Base-by-base conservation (phyloP, 1,284 basidiomycete species). In the Schizophyllum commune region DNA sequence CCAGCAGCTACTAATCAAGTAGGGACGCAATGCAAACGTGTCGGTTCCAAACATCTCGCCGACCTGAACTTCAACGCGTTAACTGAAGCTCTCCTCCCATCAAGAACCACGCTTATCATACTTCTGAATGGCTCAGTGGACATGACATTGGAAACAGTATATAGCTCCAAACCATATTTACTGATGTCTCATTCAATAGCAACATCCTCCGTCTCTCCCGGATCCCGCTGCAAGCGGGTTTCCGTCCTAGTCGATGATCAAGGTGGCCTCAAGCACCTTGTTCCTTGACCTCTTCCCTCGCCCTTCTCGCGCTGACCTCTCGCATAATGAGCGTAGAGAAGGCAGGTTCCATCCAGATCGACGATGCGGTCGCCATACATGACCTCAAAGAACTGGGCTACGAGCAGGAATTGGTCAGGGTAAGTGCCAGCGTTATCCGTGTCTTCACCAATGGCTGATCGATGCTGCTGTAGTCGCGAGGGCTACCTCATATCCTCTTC, bases 381-480 rank as follows among this genome's bases (percentile, higher is more conserved):
- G 75, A 73, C 27, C 68, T 82, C 21, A 70, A 81, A 65, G 73
- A 76, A 58, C 70, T 83, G 47, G 81, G 81, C 1, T 83, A 83
- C 68, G 71, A 72, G 59, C 79, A 83, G 62, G 80, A 82, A 64
- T 72, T 83, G 67, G 74, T 74, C 0, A 72, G 81, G 62, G 82
- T 82, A 62, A 17, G 75, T 54, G n/a, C 33, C 27, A 56, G 53
- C 55, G 34, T 21, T 17, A 52, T 59, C n/a, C 11, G 39, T 27
- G 11, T 4, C 13, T 21, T 39, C 32, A 52, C 9, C 34, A 15
- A 19, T 32, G 57, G 32, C 33, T 32, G 57, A 55, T 27, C 3
- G 17, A 47, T n/a, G 54, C 51, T 20, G 3, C 13, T 3, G 2
- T 61, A 83, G 81, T 74, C 75, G 13, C 77, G 82, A 17, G 82